Percentiles rank a stretch among this genome's conserved stretches.
phyloP scores from a whole-genome alignment of 805 yeast species.

The Starmera caribaea region DNA sequence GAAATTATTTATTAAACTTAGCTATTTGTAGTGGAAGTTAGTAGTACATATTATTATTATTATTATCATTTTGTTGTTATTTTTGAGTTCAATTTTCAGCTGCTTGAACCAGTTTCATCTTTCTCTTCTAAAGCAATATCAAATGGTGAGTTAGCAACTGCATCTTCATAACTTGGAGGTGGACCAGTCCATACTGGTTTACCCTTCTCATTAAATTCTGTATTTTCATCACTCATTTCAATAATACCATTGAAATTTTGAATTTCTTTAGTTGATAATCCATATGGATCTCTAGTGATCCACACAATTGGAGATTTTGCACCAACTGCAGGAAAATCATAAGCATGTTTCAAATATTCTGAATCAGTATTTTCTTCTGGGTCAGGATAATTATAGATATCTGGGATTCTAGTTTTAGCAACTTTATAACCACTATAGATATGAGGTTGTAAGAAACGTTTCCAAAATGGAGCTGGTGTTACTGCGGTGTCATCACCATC shows the following conservation, averaged over 20 bases:
- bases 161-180: conserved; percentile 34
- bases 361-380: conserved; percentile 29
- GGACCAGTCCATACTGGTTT: conserved; percentile 36
- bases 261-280: conserved; percentile 58
- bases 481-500: conserved; percentile 37
- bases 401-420: conserved; percentile 45
- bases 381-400: conserved; percentile 40
- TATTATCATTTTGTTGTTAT: no score
- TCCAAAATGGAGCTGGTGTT: conserved; percentile 30
- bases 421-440: conserved; percentile 39
- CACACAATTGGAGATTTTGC: conserved; percentile 71
- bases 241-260: conserved; percentile 45
- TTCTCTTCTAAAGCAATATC: no score
- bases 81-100: no score
- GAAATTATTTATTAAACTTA: no score
- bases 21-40: no score
- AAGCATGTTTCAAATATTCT: conserved; percentile 48
- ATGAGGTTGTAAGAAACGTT: conserved; percentile 48
- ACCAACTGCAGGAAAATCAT: conserved; percentile 64
- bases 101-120: no score
- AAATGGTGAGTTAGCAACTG: not conserved
- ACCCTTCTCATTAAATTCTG: conserved; percentile 46
- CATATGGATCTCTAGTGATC: conserved; percentile 88
- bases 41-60: no score
- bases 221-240: conserved; percentile 57